A percentile compares a stretch with the other conserved stretches of the same genome.
Conservation (phyloP, 192 early-diverging fungal species). For the Jimgerdemannia lactiflua region DNA sequence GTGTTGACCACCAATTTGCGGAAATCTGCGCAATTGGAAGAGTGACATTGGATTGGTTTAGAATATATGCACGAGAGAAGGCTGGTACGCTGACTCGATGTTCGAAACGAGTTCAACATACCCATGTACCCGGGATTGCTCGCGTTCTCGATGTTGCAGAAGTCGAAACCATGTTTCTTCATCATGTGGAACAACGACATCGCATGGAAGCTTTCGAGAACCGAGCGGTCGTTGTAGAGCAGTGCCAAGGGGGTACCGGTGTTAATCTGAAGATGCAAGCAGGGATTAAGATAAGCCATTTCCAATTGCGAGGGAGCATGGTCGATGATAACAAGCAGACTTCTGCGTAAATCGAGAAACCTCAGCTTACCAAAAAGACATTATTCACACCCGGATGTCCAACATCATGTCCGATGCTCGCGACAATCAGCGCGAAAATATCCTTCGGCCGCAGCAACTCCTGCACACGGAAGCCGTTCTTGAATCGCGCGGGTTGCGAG, state of each 20-base stretch:
- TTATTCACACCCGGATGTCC: slow-evolving; percentile 97
- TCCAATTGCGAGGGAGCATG: too few relatives aligned
- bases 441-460: slow-evolving; percentile 52
- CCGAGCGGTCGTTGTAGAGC: slow-evolving; percentile 91
- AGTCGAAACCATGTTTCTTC: slow-evolving; percentile 54
- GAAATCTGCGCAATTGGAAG: slow-evolving; percentile 49
- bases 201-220: slow-evolving; percentile 93
- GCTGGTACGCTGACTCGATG: background rate
- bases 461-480: slow-evolving; percentile 16
- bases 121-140: slow-evolving; percentile 39
- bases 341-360: background rate
- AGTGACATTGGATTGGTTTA: background rate
- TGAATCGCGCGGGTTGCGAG: slow-evolving; percentile 32
- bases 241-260: slow-evolving; percentile 79
- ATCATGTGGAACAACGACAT: slow-evolving; percentile 68
- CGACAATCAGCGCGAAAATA: slow-evolving; percentile 71
- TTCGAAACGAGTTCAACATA: slow-evolving; percentile 5
- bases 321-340: background rate
- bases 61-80: background rate
- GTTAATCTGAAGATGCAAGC: slow-evolving; percentile 46
- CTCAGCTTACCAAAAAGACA: slow-evolving; percentile 68
- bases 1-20: slow-evolving; percentile 66
- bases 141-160: slow-evolving; percentile 27
- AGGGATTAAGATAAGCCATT: too few relatives aligned
- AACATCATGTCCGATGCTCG: slow-evolving; percentile 78